These are phyloP conservation scores for Penicillium sp. DNA, from an alignment of 2,329 filamentous ascomycete genomes.

Conservation along the genomic window DNA sequence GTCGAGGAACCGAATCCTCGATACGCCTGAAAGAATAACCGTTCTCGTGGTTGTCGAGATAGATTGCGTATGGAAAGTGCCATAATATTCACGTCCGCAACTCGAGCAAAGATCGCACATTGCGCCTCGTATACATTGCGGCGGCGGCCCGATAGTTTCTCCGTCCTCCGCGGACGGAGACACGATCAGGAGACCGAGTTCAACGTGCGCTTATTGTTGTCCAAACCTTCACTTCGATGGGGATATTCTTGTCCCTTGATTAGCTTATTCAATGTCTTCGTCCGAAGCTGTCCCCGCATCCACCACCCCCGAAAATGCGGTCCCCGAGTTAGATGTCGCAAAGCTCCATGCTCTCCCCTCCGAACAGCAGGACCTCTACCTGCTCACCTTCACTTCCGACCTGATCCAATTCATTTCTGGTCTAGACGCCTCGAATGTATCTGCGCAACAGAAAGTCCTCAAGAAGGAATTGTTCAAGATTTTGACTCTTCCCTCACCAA, in stretches of 20 bases:
- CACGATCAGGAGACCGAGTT: constrained; percentile 20
- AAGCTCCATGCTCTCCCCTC: constrained; percentile 85
- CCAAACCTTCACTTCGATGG: constrained; percentile 10
- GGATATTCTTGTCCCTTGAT: constrained; percentile 7
- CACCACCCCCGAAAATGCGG: constrained; percentile 33
- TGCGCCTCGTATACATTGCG: constrained; percentile 16
- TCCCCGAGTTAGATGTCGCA: constrained; percentile 70
- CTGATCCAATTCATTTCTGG: constrained; percentile 69
- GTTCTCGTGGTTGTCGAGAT: constrained; percentile 12
- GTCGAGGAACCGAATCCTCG: constrained; percentile 48
- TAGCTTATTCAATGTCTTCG: constrained; percentile 36
- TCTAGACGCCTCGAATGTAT: constrained; percentile 72
- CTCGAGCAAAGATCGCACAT: constrained; percentile 1
- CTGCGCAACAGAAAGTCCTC: constrained; percentile 80
- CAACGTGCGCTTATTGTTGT: constrained; percentile 2
- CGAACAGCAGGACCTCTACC: constrained; percentile 92
- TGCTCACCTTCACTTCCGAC: constrained; percentile 80
- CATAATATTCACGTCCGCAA: too few species aligned
- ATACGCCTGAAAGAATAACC: constrained; percentile 22
- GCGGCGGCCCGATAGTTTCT: constrained; percentile 27
- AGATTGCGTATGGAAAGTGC: constrained; percentile 22
- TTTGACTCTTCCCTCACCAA: constrained; percentile 71
- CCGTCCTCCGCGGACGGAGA: constrained; percentile 27
- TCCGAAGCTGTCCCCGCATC: constrained; percentile 30
- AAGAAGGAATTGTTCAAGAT: constrained; percentile 95